Percentiles rank a stretch among this genome's conserved stretches.
Conservation (phyloP, 1,284 basidiomycete genomes). For the Psilocybe mexicana region DNA sequence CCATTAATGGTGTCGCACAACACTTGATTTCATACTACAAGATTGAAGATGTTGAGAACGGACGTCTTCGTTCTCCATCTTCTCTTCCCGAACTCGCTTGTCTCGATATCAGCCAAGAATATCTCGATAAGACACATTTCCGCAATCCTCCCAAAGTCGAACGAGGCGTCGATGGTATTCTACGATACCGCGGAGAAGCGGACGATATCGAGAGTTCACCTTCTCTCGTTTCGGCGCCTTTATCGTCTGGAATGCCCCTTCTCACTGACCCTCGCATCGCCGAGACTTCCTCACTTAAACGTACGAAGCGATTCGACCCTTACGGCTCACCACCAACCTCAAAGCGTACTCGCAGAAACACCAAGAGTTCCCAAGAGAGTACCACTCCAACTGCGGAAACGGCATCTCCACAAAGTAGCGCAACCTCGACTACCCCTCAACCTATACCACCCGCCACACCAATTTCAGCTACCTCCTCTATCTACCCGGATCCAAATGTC, state of each 20-base stretch:
- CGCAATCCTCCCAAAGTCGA: slow-evolving; percentile 89
- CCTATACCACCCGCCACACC: slow-evolving; percentile 14
- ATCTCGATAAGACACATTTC: slow-evolving; percentile 89
- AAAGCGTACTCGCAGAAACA: slow-evolving; percentile 38
- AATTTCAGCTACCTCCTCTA: slow-evolving; percentile 13
- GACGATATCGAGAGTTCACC: slow-evolving; percentile 60
- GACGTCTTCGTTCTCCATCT: slow-evolving; percentile 85
- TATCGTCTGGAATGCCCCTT: slow-evolving; percentile 54
- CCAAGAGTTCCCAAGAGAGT: slow-evolving; percentile 20
- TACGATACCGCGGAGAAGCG: slow-evolving; percentile 79
- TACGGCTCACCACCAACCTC: slow-evolving; percentile 23
- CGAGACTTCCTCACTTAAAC: slow-evolving; percentile 35
- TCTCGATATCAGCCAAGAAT: slow-evolving; percentile 86
- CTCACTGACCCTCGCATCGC: slow-evolving; percentile 45
- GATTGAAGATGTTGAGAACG: slow-evolving; percentile 87
- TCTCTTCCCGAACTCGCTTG: slow-evolving; percentile 86
- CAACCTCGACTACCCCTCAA: slow-evolving; percentile 17
- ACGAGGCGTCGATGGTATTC: slow-evolving; percentile 77
- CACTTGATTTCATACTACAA: slow-evolving; percentile 97
- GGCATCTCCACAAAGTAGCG: slow-evolving; percentile 16
- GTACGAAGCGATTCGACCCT: slow-evolving; percentile 56
- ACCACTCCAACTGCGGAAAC: slow-evolving; percentile 15
- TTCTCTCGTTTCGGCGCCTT: slow-evolving; percentile 45
- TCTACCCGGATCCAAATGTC: slow-evolving; percentile 23
- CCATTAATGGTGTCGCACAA: slow-evolving; percentile 83